Conservation (phyloP, 441 rosid species). For the Macaranga tanarius region DNA sequence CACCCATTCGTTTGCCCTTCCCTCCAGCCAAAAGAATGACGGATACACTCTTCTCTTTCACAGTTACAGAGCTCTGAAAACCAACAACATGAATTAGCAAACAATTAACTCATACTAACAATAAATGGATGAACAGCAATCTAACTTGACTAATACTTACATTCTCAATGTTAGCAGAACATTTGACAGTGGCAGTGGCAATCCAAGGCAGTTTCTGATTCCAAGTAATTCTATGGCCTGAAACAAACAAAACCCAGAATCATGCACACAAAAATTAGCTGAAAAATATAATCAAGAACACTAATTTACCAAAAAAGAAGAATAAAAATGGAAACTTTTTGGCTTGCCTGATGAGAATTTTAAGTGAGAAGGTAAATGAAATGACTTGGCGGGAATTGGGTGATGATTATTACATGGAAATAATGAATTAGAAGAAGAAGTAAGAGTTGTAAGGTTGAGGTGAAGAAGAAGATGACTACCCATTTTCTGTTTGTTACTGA, state of each 20-base stretch:
- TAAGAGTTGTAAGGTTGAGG: not conserved
- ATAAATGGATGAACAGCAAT: not conserved
- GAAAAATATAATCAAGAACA: not conserved
- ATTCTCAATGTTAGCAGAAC: constrained; percentile 19
- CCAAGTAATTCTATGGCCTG: constrained; percentile 16
- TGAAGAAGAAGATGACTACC: constrained; percentile 13
- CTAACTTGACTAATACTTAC: not conserved
- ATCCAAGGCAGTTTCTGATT: constrained; percentile 10
- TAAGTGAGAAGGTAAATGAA: not conserved
- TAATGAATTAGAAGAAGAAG: constrained; percentile 8
- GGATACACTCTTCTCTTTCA: constrained; percentile 75
- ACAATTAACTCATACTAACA: not conserved
- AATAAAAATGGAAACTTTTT: not conserved
- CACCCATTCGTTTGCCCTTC: constrained; percentile 94
- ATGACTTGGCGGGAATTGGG: constrained; percentile 13
- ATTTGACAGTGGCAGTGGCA: constrained; percentile 12
- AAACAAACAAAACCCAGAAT: constrained; percentile 17
- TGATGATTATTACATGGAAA: constrained; percentile 6
- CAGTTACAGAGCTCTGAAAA: constrained; percentile 38
- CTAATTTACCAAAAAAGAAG: not conserved
- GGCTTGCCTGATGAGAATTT: constrained; percentile 22
- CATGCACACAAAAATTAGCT: not conserved
- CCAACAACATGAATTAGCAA: not conserved
- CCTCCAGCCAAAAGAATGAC: constrained; percentile 94
- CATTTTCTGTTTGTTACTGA: constrained; percentile 1